Percentiles rank a stretch among this genome's conserved stretches.
Conservation (phyloP, 176 grass and related monocot genomes). For the Triticum urartu region DNA sequence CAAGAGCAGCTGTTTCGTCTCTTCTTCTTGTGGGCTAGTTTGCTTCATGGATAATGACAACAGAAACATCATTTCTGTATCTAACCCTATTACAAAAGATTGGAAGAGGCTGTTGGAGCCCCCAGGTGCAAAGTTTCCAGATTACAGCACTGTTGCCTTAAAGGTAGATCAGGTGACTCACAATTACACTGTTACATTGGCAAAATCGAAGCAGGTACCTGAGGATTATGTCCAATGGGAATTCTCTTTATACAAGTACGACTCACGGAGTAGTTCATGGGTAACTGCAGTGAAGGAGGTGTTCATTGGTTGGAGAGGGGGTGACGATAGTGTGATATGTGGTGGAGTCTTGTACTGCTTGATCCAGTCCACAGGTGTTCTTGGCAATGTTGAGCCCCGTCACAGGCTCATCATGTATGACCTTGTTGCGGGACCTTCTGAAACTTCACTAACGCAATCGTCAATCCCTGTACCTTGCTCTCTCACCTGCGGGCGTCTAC, state of each 20-base stretch:
- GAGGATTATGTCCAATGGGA: conserved; percentile 76
- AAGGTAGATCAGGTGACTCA: conserved; percentile 59
- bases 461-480: conserved; percentile 64
- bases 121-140: conserved; percentile 52
- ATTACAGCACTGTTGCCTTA: conserved; percentile 77
- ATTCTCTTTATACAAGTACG: conserved; percentile 70
- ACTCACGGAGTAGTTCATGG: conserved; percentile 60
- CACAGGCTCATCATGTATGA: conserved; percentile 80
- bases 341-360: conserved; percentile 75
- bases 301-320: conserved; percentile 83
- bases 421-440: conserved; percentile 30
- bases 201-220: conserved; percentile 67
- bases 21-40: conserved; percentile 83
- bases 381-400: conserved; percentile 61
- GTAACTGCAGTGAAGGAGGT: conserved; percentile 50
- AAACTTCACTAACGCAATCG: conserved; percentile 37
- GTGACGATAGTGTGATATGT: conserved; percentile 88
- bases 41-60: conserved; percentile 78
- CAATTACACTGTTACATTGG: conserved; percentile 65
- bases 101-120: conserved; percentile 66
- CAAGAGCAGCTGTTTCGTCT: conserved; percentile 68
- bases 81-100: conserved; percentile 77
- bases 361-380: conserved; percentile 82
- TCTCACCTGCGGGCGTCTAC: conserved; percentile 79
- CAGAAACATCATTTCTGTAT: conserved; percentile 64